These are phyloP conservation scores for Piloderma croceum DNA, from an alignment of 768 basidiomycete species.

Conservation along the genomic window DNA sequence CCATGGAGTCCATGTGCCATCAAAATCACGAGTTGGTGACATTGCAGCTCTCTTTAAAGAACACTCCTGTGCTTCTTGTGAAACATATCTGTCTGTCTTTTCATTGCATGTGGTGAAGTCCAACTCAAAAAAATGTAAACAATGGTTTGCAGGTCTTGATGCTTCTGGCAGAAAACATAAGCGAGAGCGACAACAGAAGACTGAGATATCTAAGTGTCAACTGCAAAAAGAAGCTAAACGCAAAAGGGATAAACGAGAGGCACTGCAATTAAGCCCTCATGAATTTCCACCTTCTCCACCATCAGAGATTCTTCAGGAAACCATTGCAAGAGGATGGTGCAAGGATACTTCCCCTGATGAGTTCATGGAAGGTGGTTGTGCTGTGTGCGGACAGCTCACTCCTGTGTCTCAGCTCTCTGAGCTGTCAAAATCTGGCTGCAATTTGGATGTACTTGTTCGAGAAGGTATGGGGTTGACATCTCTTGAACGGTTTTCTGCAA, in stretches of 20 bases:
- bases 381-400: conserved; percentile 22
- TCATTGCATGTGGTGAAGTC: neutral
- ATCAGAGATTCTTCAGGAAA: too few species aligned
- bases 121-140: neutral
- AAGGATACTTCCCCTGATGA: conserved; percentile 1
- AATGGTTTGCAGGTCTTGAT: neutral
- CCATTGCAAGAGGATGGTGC: too few species aligned
- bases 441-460: too few species aligned
- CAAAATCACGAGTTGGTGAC: neutral
- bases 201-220: neutral
- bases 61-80: neutral
- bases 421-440: too few species aligned
- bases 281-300: too few species aligned
- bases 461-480: too few species aligned
- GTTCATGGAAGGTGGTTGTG: conserved; percentile 26
- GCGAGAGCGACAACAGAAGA: neutral
- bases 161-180: neutral
- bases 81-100: neutral
- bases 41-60: neutral
- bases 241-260: too few species aligned
- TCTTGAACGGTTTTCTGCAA: too few species aligned
- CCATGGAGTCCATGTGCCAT: neutral
- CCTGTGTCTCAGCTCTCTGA: neutral
- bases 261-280: too few species aligned
- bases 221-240: too few species aligned